Conservation (phyloP, 768 basidiomycete species). For the Hemileccinum impolitum region DNA sequence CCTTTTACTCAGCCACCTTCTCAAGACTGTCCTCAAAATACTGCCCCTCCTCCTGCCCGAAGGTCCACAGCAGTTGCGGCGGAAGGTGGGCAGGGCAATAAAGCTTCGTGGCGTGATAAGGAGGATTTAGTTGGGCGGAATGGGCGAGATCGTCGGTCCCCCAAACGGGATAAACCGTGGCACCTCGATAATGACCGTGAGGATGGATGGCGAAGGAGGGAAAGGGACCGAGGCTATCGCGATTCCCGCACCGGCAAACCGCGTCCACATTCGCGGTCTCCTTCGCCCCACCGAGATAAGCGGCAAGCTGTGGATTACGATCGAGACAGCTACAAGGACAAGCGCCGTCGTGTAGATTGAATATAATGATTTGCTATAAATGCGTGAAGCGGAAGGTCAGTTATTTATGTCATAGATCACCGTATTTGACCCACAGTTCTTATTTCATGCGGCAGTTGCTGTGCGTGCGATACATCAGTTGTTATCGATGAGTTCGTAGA, state of each 20-base stretch:
- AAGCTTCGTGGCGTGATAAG: constrained; percentile 37
- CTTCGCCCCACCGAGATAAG: constrained; percentile 29
- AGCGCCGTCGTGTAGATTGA: constrained; percentile 58
- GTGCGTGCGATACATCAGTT: constrained; percentile 2
- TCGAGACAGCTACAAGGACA: constrained; percentile 40
- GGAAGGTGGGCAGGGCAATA: constrained; percentile 33
- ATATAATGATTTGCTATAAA: constrained; percentile 13
- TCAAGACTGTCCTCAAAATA: constrained; percentile 52
- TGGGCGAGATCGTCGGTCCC: constrained; percentile 23
- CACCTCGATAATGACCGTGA: constrained; percentile 23
- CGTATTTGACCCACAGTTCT: constrained; percentile 7
- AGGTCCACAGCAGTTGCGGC: constrained; percentile 27
- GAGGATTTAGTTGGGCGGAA: constrained; percentile 16
- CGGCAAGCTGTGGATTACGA: constrained; percentile 28
- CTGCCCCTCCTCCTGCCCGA: constrained; percentile 34
- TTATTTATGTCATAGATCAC: constrained; percentile 4
- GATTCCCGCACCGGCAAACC: constrained; percentile 18
- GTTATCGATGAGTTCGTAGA: constrained; percentile 18
- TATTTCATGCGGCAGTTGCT: constrained; percentile 2
- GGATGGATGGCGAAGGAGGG: constrained; percentile 16
- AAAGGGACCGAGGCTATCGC: constrained; percentile 8
- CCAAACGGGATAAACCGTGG: constrained; percentile 22
- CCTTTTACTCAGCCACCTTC: constrained; percentile 5
- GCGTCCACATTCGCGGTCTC: constrained; percentile 32
- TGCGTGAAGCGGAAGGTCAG: no score